These are phyloP conservation scores for Casuarina equisetifolia DNA, from an alignment of 306 rosid genomes.

Conservation along the genomic window DNA sequence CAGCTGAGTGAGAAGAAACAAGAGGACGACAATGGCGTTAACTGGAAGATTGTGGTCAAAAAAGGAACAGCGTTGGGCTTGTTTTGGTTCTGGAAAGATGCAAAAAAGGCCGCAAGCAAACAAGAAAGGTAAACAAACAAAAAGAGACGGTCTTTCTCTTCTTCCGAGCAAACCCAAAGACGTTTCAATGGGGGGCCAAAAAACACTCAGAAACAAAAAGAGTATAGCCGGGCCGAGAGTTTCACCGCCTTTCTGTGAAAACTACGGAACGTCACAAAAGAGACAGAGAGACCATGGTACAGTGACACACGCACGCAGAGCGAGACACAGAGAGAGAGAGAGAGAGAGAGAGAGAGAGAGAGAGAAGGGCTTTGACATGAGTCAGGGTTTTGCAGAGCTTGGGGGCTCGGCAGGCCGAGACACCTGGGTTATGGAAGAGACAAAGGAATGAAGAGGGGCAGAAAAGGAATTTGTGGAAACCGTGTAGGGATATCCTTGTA, in stretches of 20 bases:
- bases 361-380: neutral
- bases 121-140: neutral
- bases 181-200: conserved; percentile 12
- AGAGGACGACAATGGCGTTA: conserved; percentile 9
- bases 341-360: neutral
- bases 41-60: neutral
- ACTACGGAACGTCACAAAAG: neutral
- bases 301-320: too few relatives aligned
- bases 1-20: conserved; percentile 1
- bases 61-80: neutral
- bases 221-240: neutral
- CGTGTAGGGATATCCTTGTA: conserved; percentile 32
- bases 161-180: neutral
- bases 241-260: neutral
- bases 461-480: conserved; percentile 21
- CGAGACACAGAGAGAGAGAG: conserved; percentile 4
- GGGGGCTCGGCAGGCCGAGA: conserved; percentile 21
- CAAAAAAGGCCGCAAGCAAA: neutral
- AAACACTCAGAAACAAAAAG: neutral
- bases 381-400: conserved; percentile 25
- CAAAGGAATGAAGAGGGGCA: conserved; percentile 24
- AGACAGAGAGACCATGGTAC: neutral
- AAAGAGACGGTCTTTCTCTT: neutral
- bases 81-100: neutral
- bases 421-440: conserved; percentile 27